phyloP scores from a whole-genome alignment of 2,329 filamentous ascomycete species.

The Epicoccum sorghinum region DNA sequence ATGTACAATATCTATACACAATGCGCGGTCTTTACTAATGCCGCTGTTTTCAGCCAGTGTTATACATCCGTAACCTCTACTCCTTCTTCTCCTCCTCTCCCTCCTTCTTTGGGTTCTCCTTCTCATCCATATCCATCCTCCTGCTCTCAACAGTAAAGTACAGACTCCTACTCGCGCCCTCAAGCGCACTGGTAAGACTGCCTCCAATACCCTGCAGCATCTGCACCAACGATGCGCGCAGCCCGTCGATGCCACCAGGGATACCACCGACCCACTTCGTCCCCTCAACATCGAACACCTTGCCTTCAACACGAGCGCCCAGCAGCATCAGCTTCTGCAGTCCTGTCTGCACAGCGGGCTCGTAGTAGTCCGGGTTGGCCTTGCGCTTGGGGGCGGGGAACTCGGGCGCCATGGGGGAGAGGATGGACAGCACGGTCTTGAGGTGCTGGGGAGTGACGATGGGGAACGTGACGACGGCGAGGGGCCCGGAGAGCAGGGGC shows the following conservation, averaged over 20 bases:
- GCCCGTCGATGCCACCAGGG: constrained; percentile 77
- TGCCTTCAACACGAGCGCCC: constrained; percentile 85
- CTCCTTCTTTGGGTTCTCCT: constrained; percentile 51
- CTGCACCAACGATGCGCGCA: constrained; percentile 80
- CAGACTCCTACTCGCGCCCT: constrained; percentile 78
- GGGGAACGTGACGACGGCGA: constrained; percentile 82
- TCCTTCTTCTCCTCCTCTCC: constrained; percentile 29
- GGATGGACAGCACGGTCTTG: constrained; percentile 77
- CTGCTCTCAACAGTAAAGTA: constrained; percentile 89
- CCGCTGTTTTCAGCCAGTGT: background rate
- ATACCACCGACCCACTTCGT: constrained; percentile 76
- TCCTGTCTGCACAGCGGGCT: constrained; percentile 77
- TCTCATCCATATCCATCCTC: constrained; percentile 80
- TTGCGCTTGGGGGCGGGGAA: constrained; percentile 81
- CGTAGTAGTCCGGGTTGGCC: constrained; percentile 81
- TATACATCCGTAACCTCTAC: constrained; percentile 7
- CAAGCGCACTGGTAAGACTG: constrained; percentile 76
- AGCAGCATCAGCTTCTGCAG: constrained; percentile 86
- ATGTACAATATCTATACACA: constrained; percentile 29
- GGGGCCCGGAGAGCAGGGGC: constrained; percentile 79
- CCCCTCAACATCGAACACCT: constrained; percentile 78
- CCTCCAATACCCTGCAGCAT: constrained; percentile 82
- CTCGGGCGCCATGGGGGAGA: constrained; percentile 69
- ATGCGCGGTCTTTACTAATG: background rate
- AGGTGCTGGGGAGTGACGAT: constrained; percentile 82